A percentile compares a stretch with the other conserved stretches of the same genome.
phyloP scores from a whole-genome alignment of 148 eudicot genomes.

The Suaeda aralocaspica region DNA sequence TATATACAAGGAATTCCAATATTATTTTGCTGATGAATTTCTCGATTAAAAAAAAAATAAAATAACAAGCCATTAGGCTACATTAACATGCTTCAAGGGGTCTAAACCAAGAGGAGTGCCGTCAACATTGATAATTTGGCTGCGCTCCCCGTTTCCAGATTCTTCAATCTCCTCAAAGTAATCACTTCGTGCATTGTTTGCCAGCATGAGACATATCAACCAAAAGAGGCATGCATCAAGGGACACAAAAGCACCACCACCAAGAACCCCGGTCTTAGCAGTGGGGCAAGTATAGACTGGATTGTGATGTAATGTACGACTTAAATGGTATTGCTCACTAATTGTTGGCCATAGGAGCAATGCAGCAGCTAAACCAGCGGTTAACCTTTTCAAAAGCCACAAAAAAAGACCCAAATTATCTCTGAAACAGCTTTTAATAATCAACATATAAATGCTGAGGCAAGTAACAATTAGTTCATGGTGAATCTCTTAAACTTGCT shows the following conservation, averaged over 20 bases:
- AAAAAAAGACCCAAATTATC: background rate
- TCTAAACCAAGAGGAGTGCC: constrained; percentile 17
- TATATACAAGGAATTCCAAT: constrained; percentile 11
- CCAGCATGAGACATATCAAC: constrained; percentile 85
- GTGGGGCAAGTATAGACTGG: constrained; percentile 67
- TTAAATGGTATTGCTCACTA: constrained; percentile 63
- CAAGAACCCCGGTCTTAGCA: constrained; percentile 95
- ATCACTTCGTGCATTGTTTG: constrained; percentile 71
- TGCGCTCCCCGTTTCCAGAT: constrained; percentile 26
- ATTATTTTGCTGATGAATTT: no score
- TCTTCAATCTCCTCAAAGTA: constrained; percentile 60
- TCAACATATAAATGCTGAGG: background rate
- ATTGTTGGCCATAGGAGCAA: constrained; percentile 88
- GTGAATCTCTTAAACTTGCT: background rate
- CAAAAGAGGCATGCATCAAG: constrained; percentile 82
- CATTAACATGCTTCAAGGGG: background rate
- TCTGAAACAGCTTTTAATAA: background rate
- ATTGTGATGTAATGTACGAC: constrained; percentile 47
- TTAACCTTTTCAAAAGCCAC: constrained; percentile 38
- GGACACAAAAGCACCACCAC: constrained; percentile 89
- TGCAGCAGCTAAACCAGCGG: constrained; percentile 60
- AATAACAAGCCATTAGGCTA: constrained; percentile 5
- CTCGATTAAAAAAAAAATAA: no score
- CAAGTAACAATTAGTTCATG: background rate
- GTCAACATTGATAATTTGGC: constrained; percentile 26